These are phyloP conservation scores for Cladosporium phlei DNA, from an alignment of 2,329 filamentous ascomycete species.

Conservation along the genomic window DNA sequence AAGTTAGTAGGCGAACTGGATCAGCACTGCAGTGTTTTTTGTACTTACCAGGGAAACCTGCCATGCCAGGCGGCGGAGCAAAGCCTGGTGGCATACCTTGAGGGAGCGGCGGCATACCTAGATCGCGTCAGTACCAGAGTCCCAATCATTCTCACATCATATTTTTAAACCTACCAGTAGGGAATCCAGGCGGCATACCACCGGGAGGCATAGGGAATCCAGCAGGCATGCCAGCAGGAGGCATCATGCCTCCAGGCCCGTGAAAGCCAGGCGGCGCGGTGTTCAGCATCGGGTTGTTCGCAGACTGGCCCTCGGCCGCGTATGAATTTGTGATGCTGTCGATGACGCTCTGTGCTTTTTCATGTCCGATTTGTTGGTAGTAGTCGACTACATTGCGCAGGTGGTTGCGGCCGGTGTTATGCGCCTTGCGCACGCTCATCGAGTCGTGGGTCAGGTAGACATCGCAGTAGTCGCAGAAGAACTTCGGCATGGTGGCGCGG, in stretches of 20 bases:
- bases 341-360: conserved; percentile 97
- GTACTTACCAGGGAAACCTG: conserved; percentile 7
- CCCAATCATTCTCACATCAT: conserved; percentile 27
- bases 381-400: conserved; percentile 97
- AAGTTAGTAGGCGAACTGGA: neutral
- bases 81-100: conserved; percentile 12
- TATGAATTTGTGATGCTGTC: conserved; percentile 97
- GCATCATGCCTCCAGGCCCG: conserved; percentile 44
- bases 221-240: conserved; percentile 30
- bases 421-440: conserved; percentile 98
- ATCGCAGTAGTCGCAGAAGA: conserved; percentile 88
- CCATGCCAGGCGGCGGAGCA: conserved; percentile 5
- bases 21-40: no score
- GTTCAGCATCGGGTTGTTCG: conserved; percentile 74
- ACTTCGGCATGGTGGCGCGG: conserved; percentile 30
- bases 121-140: conserved; percentile 34
- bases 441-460: conserved; percentile 99
- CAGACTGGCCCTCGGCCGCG: conserved; percentile 84
- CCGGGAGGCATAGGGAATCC: conserved; percentile 10
- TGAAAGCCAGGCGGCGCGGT: conserved; percentile 16
- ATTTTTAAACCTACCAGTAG: conserved; percentile 3
- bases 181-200: conserved; percentile 12
- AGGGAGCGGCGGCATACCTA: conserved; percentile 10
- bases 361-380: conserved; percentile 98
- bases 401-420: conserved; percentile 95